A percentile compares a stretch with the other conserved stretches of the same genome.
Conservation (phyloP, 805 yeast genomes). For the Kockiozyma suomiensis region DNA sequence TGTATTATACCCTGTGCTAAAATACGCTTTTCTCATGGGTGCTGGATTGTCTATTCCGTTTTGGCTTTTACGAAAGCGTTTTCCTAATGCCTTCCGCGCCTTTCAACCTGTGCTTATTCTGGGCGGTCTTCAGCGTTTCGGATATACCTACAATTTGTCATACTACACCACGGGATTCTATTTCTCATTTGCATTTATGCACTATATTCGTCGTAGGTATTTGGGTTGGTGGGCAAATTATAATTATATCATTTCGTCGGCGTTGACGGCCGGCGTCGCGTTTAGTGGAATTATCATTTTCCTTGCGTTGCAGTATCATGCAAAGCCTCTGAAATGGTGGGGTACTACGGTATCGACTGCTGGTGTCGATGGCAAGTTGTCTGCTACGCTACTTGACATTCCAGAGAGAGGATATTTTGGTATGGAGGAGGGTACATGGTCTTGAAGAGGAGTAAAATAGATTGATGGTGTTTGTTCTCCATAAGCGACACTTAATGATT, state of each 20-base stretch:
- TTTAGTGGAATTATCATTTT: constrained; percentile 61
- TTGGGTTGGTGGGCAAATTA: constrained; percentile 75
- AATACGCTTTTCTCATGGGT: constrained; percentile 63
- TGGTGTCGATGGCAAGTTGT: constrained; percentile 25
- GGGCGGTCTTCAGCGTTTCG: constrained; percentile 42
- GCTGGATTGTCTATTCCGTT: too few relatives aligned
- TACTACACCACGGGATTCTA: constrained; percentile 76
- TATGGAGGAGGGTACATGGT: constrained; percentile 17
- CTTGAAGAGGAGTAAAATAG: too few relatives aligned
- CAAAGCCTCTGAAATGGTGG: constrained; percentile 60
- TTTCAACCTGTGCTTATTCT: constrained; percentile 69
- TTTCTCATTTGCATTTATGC: constrained; percentile 60
- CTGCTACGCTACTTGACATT: constrained; percentile 3
- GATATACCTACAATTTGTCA: constrained; percentile 58
- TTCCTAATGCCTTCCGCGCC: constrained; percentile 44
- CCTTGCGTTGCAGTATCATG: constrained; percentile 50
- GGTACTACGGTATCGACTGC: constrained; percentile 48
- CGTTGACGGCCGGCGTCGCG: constrained; percentile 67
- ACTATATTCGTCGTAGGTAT: constrained; percentile 56
- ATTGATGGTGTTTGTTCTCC: too few relatives aligned
- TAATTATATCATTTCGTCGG: constrained; percentile 66
- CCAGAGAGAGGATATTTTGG: constrained; percentile 25
- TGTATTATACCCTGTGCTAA: constrained; percentile 55
- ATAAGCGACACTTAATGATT: too few relatives aligned
- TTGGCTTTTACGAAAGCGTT: not conserved